Base-by-base conservation (phyloP, 2,329 filamentous ascomycete species). In the Dryadomyces sulphureus region DNA sequence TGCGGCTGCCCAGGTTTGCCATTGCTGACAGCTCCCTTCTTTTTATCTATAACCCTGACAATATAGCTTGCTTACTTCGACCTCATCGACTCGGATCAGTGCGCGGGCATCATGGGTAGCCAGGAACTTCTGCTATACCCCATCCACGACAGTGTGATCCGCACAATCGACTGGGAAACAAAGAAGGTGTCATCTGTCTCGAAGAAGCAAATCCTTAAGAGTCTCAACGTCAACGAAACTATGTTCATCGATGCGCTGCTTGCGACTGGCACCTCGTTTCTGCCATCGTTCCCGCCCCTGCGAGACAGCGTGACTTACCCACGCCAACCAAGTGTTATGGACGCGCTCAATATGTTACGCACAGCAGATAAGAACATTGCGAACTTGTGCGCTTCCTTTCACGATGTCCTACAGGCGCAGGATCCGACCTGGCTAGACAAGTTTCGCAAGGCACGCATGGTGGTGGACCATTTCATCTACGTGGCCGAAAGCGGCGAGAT, bases 41-140 rank as follows among this genome's bases (percentile, higher is more conserved):
- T n/a, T 6, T 11, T 9, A 2, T 32, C 4, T 1, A n/a, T 36
- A 6, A n/a, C 34, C 9, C 9, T 12, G 4, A 21, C 35, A n/a
- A n/a, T n/a, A n/a, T n/a, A 88, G 80, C 75, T 94, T 51, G 83
- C 85, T 40, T 87, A 90, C 58, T 77, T 94, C 48, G 78, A 84
- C 51, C 75, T 77, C 59, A 64, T 70, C 45, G 72, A 84, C 49
- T 75, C 75, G 11, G 75, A 77, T 43, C 79, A 84, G 55, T 77
- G 79, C 49, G 81, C 84, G 47, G 84, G 81, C 16, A 72, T 94
- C 55, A 88, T 86, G 70, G 89, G 87, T 27, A 79, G 87, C 1
- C 81, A 87, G 43, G 88, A 94, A 61, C 70, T 89, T 38, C 77
- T 96, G 44, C 72, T 94, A 32, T 95, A 93, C 58, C 84, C 88